phyloP scores from a whole-genome alignment of 179 eudicot species.

The Corrigiola litoralis region DNA sequence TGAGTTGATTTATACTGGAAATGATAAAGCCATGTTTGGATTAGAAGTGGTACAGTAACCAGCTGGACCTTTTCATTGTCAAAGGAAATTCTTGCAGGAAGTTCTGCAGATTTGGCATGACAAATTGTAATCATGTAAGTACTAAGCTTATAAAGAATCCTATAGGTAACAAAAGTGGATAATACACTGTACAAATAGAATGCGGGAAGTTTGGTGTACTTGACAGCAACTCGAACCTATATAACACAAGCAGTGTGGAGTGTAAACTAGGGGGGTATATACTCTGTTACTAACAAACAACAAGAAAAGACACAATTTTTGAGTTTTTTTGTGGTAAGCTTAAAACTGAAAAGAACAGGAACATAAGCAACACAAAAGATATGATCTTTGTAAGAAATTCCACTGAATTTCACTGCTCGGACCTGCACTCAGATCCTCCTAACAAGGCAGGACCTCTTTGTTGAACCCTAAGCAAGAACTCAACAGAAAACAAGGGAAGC shows the following conservation, averaged over 20 bases:
- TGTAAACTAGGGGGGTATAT: no score
- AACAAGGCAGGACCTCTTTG: no score
- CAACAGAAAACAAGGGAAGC: no score
- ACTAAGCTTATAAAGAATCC: neutral
- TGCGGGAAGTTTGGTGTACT: neutral
- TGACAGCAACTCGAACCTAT: neutral
- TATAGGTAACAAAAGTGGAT: neutral
- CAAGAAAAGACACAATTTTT: no score
- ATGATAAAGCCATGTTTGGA: neutral
- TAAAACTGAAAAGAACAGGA: no score
- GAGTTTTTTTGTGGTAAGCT: no score
- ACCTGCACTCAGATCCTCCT: no score
- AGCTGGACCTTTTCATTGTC: neutral
- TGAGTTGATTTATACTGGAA: constrained; percentile 2
- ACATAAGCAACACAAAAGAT: no score
- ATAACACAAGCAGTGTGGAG: neutral
- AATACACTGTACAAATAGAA: neutral
- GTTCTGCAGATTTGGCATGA: constrained; percentile 7
- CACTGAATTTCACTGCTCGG: no score
- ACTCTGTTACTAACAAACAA: no score
- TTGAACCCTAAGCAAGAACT: no score
- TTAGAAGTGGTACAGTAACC: neutral
- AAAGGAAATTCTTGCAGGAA: constrained; percentile 5
- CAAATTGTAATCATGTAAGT: neutral
- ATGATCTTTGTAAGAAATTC: no score